Base-by-base conservation (phyloP, 768 basidiomycete genomes). In the Suillus fuscotomentosus region DNA sequence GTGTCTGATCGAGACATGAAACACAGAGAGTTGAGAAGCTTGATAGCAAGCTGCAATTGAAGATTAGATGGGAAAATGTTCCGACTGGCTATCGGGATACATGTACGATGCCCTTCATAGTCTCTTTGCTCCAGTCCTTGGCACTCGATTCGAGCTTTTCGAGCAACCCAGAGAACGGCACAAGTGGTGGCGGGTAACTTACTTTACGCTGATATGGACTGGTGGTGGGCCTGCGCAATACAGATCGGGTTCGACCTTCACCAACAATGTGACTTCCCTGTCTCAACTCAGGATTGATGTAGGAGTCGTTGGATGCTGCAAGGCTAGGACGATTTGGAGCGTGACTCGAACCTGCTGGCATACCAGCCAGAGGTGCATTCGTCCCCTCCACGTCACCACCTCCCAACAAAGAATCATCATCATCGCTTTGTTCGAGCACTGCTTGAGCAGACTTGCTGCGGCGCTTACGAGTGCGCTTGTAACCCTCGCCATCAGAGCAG, bases 391-490 rank as follows among this genome's bases (percentile, higher is more conserved):
- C 70, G 2, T 74, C 73, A 39, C 62, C 73, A 39, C 62, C 55
- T 20, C 69, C 71, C 0, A 73, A 72, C 0, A 74, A 72, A 9
- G 24, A 27, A 3, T 67, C 67, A 17, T 73, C 71, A 1, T 74
- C 70, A 15, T 72, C 72, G 31, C 71, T 73, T 22, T 70, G 71
- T 38, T 67, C 71, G 9, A 72, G 69, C 9, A 60, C 56, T 22
- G 70, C 67, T 67, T 70, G 79, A 34, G 72, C 73, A 41, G 68
- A 74, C 66, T 79, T 83, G 47, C 77, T 77, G 60, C 81, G 81
- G 43, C 88, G 83, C 70, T 85, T 86, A 60, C 88, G 82, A 5
- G 76, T 70, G 39, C 87, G 86, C 67, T 88, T 88, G 73, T 86
- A 84, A 2, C 88, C 88, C 62, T 86, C 83, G 5, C 86, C 86